Evolutionary conservation across 176 grass and related monocot genomes (phyloP).

Genomic region (Carex myosuroides): DNA sequence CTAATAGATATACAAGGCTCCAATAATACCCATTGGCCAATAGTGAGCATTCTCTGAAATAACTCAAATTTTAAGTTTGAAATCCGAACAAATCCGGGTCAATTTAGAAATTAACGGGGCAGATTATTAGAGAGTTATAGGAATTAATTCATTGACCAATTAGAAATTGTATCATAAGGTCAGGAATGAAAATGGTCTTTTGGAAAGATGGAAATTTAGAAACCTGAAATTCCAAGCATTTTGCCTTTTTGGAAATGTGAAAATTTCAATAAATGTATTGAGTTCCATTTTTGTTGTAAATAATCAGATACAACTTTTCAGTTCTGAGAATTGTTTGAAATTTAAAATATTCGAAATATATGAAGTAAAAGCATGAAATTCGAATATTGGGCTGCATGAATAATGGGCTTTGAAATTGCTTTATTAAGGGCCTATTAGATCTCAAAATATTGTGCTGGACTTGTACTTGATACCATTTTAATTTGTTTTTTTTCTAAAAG

Average conservation of each 20-base stretch:
- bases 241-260: background rate
- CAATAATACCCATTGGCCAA: no score
- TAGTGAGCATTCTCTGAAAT: no score
- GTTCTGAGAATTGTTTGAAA: background rate
- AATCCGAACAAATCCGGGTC: no score
- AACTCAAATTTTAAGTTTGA: no score
- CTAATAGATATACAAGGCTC: no score
- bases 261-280: background rate
- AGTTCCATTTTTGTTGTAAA: background rate
- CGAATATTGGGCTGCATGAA: background rate
- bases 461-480: background rate
- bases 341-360: background rate
- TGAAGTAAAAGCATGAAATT: background rate
- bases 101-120: no score
- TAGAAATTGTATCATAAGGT: no score
- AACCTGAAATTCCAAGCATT: background rate
- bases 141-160: no score
- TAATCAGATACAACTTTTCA: background rate
- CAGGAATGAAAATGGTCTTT: background rate
- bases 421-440: background rate
- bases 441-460: background rate
- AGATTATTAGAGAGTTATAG: no score
- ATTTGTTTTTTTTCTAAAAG: background rate
- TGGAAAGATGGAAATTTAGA: background rate
- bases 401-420: background rate